phyloP scores from a whole-genome alignment of 2,329 filamentous ascomycete genomes.

The Blastomyces parvus region DNA sequence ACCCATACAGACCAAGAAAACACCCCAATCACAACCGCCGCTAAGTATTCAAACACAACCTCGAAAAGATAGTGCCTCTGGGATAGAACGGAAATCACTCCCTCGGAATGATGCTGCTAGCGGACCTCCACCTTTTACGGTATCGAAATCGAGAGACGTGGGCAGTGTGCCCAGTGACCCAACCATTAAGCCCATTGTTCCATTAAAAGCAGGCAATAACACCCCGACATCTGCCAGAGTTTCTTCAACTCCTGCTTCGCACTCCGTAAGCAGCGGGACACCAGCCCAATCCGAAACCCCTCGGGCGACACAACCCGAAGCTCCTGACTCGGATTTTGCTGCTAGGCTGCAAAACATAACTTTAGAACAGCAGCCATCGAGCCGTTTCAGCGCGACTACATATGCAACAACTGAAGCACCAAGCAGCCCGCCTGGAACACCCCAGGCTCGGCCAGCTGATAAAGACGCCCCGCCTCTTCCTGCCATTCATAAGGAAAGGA shows the following conservation, averaged over 20 bases:
- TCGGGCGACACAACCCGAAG: background rate
- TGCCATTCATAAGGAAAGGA: conserved; percentile 28
- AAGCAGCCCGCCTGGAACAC: conserved; percentile 32
- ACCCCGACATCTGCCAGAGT: conserved; percentile 21
- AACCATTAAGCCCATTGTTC: conserved; percentile 35
- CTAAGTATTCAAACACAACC: conserved; percentile 21
- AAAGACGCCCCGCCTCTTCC: conserved; percentile 28
- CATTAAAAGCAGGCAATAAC: conserved; percentile 34
- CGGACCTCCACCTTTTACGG: conserved; percentile 17
- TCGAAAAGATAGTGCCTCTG: background rate
- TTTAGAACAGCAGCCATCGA: conserved; percentile 45
- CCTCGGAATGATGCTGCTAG: background rate
- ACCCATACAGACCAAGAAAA: conserved; percentile 58
- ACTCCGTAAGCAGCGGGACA: background rate
- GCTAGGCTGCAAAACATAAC: conserved; percentile 28
- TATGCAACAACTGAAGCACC: conserved; percentile 46
- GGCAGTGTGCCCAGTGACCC: conserved; percentile 7
- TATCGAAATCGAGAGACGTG: conserved; percentile 1
- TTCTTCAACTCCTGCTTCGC: conserved; percentile 14
- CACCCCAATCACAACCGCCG: conserved; percentile 50
- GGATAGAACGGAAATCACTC: conserved; percentile 2
- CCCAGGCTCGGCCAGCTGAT: conserved; percentile 31
- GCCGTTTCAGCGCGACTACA: conserved; percentile 56
- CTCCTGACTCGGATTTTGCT: conserved; percentile 23
- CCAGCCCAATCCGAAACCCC: conserved; percentile 14